Conservation (phyloP, 2,329 filamentous ascomycete species). For the Aspergillus aculeatus region DNA sequence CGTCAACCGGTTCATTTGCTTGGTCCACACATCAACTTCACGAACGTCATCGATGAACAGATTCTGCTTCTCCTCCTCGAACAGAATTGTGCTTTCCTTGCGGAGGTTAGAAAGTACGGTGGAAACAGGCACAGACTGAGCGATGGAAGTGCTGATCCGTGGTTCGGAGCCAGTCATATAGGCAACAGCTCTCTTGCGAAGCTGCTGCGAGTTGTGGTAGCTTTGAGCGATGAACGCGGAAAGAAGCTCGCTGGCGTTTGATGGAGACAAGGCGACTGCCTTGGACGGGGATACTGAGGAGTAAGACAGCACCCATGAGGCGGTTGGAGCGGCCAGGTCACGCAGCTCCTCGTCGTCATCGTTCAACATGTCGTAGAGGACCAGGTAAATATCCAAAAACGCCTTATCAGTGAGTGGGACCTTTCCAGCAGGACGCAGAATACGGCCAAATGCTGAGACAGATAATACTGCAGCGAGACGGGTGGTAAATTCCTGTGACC, state of each 20-base stretch:
- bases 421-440: conserved; percentile 42
- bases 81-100: conserved; percentile 56
- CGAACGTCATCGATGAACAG: conserved; percentile 82
- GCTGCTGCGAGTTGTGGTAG: conserved; percentile 32
- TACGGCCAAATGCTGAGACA: conserved; percentile 32
- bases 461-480: conserved; percentile 39
- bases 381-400: conserved; percentile 59
- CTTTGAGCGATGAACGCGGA: conserved; percentile 34
- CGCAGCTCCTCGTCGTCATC: conserved; percentile 93
- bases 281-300: conserved; percentile 29
- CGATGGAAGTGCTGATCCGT: conserved; percentile 23
- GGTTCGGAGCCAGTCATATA: conserved; percentile 39
- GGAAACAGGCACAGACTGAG: conserved; percentile 24
- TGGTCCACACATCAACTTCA: conserved; percentile 69
- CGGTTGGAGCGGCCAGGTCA: conserved; percentile 54
- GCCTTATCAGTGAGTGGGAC: conserved; percentile 23
- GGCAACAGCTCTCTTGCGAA: conserved; percentile 38
- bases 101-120: conserved; percentile 34
- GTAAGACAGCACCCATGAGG: conserved; percentile 39
- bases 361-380: conserved; percentile 73
- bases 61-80: conserved; percentile 89
- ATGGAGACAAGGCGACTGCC: conserved; percentile 44
- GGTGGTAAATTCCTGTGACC: conserved; percentile 39
- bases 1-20: conserved; percentile 44
- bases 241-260: conserved; percentile 48